Percentiles rank a stretch among this genome's conserved stretches.
Evolutionary conservation across 1,284 basidiomycete genomes (phyloP).

Genomic region (Puccinia triticina): DNA sequence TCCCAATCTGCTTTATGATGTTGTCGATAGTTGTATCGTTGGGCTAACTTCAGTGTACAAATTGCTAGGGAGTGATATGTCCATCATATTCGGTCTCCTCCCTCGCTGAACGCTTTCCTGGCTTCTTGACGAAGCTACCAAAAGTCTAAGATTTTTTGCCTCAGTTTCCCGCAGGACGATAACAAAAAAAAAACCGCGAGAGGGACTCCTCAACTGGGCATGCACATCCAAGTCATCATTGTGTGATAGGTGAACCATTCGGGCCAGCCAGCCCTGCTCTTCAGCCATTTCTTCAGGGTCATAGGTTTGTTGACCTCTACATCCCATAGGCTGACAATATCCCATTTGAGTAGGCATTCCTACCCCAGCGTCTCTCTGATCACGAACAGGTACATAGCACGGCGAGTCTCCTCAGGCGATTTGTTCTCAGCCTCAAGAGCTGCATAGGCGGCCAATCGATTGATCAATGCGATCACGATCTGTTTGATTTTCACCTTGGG

Average conservation of each 20-base stretch:
- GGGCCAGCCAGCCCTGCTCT: conserved; percentile 93
- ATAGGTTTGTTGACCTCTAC: conserved; percentile 55
- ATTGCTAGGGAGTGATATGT: conserved; percentile 93
- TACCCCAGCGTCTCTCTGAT: conserved; percentile 73
- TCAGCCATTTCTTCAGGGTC: conserved; percentile 88
- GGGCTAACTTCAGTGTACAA: conserved; percentile 81
- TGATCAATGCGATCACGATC: conserved; percentile 92
- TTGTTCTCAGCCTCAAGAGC: conserved; percentile 90
- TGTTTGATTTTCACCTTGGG: conserved; percentile 95
- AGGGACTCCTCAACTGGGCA: conserved; percentile 67
- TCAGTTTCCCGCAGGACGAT: not conserved
- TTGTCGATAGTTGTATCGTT: conserved; percentile 77
- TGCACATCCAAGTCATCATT: conserved; percentile 80
- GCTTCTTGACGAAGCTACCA: conserved; percentile 74
- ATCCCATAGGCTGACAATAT: conserved; percentile 34
- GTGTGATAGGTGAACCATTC: conserved; percentile 91
- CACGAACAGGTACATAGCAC: conserved; percentile 84
- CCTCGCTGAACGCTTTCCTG: conserved; percentile 79
- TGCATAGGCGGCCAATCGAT: conserved; percentile 89
- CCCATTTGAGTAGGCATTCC: conserved; percentile 55
- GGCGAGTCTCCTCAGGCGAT: conserved; percentile 84
- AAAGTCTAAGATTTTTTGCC: too few relatives aligned
- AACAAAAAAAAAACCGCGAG: not conserved
- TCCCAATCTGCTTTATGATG: conserved; percentile 70
- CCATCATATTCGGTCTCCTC: conserved; percentile 89